Evolutionary conservation across 768 basidiomycete genomes (phyloP).

Genomic region (Lactifluus volemus): DNA sequence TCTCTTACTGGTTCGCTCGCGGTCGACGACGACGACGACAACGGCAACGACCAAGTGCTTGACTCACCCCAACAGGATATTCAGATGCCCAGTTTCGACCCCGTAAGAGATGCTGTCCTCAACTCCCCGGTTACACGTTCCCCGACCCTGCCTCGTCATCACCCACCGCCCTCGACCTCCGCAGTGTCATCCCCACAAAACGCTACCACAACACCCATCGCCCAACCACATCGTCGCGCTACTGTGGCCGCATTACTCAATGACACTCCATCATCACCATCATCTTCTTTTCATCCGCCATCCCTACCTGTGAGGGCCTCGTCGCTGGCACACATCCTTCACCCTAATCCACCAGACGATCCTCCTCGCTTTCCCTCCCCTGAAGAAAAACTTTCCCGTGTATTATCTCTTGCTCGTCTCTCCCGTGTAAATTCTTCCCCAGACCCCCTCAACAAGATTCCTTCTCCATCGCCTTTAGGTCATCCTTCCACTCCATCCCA

Average conservation of each 20-base stretch:
- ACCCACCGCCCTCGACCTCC: slow-evolving; percentile 19
- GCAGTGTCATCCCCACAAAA: slow-evolving; percentile 31
- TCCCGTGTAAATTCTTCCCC: not conserved
- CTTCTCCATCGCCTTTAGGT: slow-evolving; percentile 1
- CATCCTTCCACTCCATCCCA: slow-evolving; percentile 2
- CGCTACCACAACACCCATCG: slow-evolving; percentile 30
- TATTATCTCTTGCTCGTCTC: slow-evolving; percentile 13
- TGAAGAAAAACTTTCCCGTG: slow-evolving; percentile 18
- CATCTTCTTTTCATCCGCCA: slow-evolving; percentile 18
- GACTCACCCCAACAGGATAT: not conserved
- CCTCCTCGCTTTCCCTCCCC: slow-evolving; percentile 17
- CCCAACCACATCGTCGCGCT: slow-evolving; percentile 43
- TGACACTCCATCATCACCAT: slow-evolving; percentile 34
- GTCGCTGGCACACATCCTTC: slow-evolving; percentile 22
- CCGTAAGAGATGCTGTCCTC: slow-evolving; percentile 79
- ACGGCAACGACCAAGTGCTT: slow-evolving; percentile 7
- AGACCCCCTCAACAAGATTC: slow-evolving; percentile 1
- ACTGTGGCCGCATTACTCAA: slow-evolving; percentile 77
- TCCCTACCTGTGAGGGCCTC: slow-evolving; percentile 13
- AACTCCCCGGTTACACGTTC: slow-evolving; percentile 58
- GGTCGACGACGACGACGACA: not conserved
- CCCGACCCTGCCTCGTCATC: slow-evolving; percentile 29
- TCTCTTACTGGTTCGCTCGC: slow-evolving; percentile 3
- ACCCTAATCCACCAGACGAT: slow-evolving; percentile 18
- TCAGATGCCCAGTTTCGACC: slow-evolving; percentile 70